These are phyloP conservation scores for Fusarium illudens DNA, from an alignment of 2,329 filamentous ascomycete species.

Conservation along the genomic window DNA sequence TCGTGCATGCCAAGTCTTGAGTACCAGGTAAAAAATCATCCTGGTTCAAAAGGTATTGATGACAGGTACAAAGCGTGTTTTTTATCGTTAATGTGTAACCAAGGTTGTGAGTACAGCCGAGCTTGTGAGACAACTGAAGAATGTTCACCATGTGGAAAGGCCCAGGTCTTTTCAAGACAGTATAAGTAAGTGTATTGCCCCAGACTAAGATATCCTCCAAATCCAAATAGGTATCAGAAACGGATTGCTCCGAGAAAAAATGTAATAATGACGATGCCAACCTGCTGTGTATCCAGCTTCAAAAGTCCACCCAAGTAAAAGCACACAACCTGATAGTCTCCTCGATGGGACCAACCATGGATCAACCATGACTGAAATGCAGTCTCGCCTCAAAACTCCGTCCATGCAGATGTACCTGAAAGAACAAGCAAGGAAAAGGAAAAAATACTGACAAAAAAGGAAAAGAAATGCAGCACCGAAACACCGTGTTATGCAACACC, in stretches of 20 bases:
- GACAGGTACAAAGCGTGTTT: neutral
- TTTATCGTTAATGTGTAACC: neutral
- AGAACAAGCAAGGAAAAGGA: slow-evolving; percentile 1
- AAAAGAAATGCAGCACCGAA: slow-evolving; percentile 22
- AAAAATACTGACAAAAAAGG: neutral
- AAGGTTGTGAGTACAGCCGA: neutral
- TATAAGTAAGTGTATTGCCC: slow-evolving; percentile 5
- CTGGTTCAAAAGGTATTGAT: neutral
- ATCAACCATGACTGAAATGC: slow-evolving; percentile 33
- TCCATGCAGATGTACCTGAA: slow-evolving; percentile 30
- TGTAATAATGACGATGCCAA: slow-evolving; percentile 24
- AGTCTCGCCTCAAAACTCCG: slow-evolving; percentile 31
- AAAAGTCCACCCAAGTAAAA: slow-evolving; percentile 10
- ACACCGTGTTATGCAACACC: slow-evolving; percentile 39
- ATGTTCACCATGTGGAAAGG: neutral
- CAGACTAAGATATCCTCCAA: slow-evolving; percentile 4
- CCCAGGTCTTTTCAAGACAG: neutral
- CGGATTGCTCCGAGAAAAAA: slow-evolving; percentile 34
- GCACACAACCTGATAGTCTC: slow-evolving; percentile 20
- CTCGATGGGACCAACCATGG: too few relatives aligned
- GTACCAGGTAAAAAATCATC: neutral
- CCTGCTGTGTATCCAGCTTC: slow-evolving; percentile 10
- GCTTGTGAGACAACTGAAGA: neutral
- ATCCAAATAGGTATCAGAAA: slow-evolving; percentile 38
- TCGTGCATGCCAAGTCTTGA: neutral